phyloP scores from a whole-genome alignment of 1,284 basidiomycete species.

The Fistulinella staudtii region DNA sequence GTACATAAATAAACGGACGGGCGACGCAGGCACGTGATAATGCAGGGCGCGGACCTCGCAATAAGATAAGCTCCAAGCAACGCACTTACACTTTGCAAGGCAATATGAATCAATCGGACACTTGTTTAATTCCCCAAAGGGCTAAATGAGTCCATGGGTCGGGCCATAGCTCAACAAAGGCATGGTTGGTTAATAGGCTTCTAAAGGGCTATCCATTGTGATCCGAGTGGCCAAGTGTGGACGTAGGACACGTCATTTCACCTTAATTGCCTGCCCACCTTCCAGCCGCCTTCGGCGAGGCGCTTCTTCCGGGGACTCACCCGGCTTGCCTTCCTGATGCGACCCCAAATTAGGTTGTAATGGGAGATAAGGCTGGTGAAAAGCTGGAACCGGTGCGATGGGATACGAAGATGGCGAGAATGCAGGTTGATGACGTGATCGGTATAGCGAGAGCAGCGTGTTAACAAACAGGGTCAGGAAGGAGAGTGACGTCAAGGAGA shows the following conservation, averaged over 20 bases:
- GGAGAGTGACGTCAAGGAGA: conserved; percentile 73
- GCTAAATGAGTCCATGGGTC: conserved; percentile 26
- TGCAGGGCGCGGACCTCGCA: conserved; percentile 12
- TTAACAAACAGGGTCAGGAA: conserved; percentile 85
- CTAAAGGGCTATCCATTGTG: conserved; percentile 22
- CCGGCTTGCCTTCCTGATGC: conserved; percentile 32
- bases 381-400: conserved; percentile 41
- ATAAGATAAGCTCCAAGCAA: conserved; percentile 4
- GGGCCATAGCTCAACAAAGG: conserved; percentile 17
- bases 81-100: conserved; percentile 11
- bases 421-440: conserved; percentile 51
- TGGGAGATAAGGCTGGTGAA: conserved; percentile 47
- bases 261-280: conserved; percentile 55
- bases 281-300: conserved; percentile 60
- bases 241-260: conserved; percentile 39
- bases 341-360: conserved; percentile 47
- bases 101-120: conserved; percentile 3
- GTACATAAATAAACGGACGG: conserved; percentile 1
- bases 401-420: conserved; percentile 41
- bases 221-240: conserved; percentile 25
- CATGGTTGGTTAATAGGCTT: conserved; percentile 22
- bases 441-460: conserved; percentile 72
- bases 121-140: conserved; percentile 20
- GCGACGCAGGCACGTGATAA: conserved; percentile 1
- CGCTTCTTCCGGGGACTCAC: conserved; percentile 45